These are phyloP conservation scores for Rhodotorula glutinis DNA, from an alignment of 1,284 basidiomycete species.

Conservation along the genomic window DNA sequence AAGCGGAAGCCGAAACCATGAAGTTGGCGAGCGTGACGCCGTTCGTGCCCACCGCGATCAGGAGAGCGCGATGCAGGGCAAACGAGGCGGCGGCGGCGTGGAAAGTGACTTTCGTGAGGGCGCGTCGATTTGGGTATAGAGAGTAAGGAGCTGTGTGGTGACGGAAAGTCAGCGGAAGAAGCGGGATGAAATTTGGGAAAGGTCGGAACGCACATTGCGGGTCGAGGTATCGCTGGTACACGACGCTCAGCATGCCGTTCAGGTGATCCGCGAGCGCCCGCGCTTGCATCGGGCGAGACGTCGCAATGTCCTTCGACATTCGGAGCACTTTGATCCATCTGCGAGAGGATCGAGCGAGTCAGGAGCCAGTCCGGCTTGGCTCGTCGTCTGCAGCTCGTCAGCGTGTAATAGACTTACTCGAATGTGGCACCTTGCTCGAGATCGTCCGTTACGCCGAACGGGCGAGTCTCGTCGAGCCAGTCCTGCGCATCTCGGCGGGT, in stretches of 20 bases:
- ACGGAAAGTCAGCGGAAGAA: not conserved
- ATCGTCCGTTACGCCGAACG: constrained; percentile 18
- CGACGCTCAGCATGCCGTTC: constrained; percentile 21
- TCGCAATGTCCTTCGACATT: constrained; percentile 19
- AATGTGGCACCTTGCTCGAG: constrained; percentile 15
- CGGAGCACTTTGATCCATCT: constrained; percentile 24
- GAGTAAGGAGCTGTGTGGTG: not conserved
- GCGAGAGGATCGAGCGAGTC: not conserved
- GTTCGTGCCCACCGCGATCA: constrained; percentile 16
- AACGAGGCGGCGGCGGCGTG: constrained; percentile 7
- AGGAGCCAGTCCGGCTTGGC: not conserved
- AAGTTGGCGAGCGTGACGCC: constrained; percentile 14
- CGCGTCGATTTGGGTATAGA: not conserved
- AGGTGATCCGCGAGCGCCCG: constrained; percentile 14
- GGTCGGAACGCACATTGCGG: not conserved
- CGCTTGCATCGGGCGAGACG: constrained; percentile 14
- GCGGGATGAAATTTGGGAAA: no score
- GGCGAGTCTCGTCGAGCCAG: constrained; percentile 20
- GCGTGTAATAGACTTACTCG: constrained; percentile 5
- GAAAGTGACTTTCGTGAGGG: constrained; percentile 5
- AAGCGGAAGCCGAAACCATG: not conserved
- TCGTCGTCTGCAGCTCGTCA: no score
- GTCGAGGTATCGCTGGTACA: constrained; percentile 12
- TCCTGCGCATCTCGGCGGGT: not conserved
- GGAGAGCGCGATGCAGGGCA: constrained; percentile 10